Evolutionary conservation across 768 basidiomycete species (phyloP), one percentile per base, ranked within the genome.

Genomic region (Jaapia argillacea): DNA sequence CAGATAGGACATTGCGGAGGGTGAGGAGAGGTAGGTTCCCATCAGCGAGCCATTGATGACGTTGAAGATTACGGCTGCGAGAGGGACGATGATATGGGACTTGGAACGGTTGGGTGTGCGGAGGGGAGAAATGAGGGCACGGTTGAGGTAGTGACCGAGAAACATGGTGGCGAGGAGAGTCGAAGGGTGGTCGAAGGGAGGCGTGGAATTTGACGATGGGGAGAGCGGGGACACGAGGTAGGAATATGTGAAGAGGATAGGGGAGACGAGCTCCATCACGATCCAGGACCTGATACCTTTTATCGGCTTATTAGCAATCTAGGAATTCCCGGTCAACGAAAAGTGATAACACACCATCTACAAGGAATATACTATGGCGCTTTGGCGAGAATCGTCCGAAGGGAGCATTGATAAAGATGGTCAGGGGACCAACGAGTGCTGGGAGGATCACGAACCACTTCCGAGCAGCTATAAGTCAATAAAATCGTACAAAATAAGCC

Each of bases 81-180:
- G 27, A 1, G 78, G 65, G 6, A 94, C 79, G 40, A 64, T 56
- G 45, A 89, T 55, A 63, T 93, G 85, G 7, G 81, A 71, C 45
- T 77, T 82, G 0, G 85, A 83, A 36, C 90, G 76, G 24, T 78
- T 77, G 0, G 91, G 85, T 0, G 88, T 82, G 46, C 87, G 74
- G 4, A 94, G 65, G 4, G 89, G 87, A 2, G 80, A 85, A 24
- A 96, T 52, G 40, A 91, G 45, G 4, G 88, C 78, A 40, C 93
- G 85, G 61, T 94, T 91, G 42, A 73, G 48, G 62, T 97, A 94
- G 65, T 96, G 91, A 1, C 70, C 43, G 40, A 91, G 58, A 61
- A 72, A 93, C 41, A 83, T 67, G 5, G 57, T 48, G 12, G 70
- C 67, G 43, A 89, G 68, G 40, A 86, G 41, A 18, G 64, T 61